These are phyloP conservation scores for Panicum virgatum DNA, from an alignment of 202 grass and related monocot genomes.

Conservation along the genomic window DNA sequence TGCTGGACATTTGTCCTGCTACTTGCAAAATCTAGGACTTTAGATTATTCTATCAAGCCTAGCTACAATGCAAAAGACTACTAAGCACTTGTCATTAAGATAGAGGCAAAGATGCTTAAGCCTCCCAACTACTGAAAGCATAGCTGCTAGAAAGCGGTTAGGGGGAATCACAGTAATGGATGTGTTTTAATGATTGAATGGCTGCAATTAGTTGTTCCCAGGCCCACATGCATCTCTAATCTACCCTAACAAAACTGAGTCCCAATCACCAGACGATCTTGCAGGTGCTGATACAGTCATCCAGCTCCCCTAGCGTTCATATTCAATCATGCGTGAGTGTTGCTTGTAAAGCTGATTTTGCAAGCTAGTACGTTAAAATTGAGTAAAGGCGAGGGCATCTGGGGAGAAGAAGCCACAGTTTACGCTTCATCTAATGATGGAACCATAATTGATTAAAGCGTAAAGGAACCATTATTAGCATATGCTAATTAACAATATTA, in stretches of 20 bases:
- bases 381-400: slow-evolving; percentile 29
- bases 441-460: slow-evolving; percentile 48
- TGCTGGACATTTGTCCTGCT: slow-evolving; percentile 45
- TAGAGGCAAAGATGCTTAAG: slow-evolving; percentile 55
- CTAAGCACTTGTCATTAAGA: slow-evolving; percentile 67
- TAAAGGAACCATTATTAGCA: slow-evolving; percentile 39
- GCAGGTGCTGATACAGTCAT: slow-evolving; percentile 70
- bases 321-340: slow-evolving; percentile 45
- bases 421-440: slow-evolving; percentile 52
- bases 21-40: slow-evolving; percentile 43
- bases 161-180: slow-evolving; percentile 60
- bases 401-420: slow-evolving; percentile 48
- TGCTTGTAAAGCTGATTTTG: slow-evolving; percentile 46
- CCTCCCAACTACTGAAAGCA: slow-evolving; percentile 35
- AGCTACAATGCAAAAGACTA: slow-evolving; percentile 47
- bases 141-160: slow-evolving; percentile 50
- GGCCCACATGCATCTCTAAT: slow-evolving; percentile 62
- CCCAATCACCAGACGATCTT: slow-evolving; percentile 48
- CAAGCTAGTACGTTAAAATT: slow-evolving; percentile 47
- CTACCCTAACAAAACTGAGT: not conserved
- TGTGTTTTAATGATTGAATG: slow-evolving; percentile 67
- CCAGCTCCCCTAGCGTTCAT: slow-evolving; percentile 42
- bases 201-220: slow-evolving; percentile 64
- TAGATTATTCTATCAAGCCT: slow-evolving; percentile 28
- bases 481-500: slow-evolving; percentile 38